A percentile compares a stretch with the other conserved stretches of the same genome.
These are phyloP conservation scores for Pyrus pyrifolia DNA, from an alignment of 306 rosid species.

Conservation along the genomic window DNA sequence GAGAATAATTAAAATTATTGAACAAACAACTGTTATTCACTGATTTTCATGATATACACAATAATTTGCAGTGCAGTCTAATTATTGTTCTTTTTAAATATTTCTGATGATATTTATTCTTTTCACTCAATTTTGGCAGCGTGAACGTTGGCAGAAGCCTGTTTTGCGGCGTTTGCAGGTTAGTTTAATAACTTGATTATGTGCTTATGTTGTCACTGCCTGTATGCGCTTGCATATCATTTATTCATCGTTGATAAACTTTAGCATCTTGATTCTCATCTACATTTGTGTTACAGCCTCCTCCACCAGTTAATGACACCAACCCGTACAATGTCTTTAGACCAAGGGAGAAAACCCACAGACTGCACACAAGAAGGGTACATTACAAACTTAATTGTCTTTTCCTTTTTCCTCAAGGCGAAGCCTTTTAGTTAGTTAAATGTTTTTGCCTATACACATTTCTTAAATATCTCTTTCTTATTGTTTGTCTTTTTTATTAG, in stretches of 20 bases:
- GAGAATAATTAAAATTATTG: neutral
- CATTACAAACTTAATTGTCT: constrained; percentile 21
- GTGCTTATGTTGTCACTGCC: neutral
- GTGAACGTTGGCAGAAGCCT: constrained; percentile 60
- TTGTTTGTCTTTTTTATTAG: constrained; percentile 31
- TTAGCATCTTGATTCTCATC: constrained; percentile 22
- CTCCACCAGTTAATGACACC: constrained; percentile 96
- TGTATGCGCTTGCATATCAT: neutral
- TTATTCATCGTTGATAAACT: neutral
- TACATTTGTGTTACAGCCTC: constrained; percentile 59
- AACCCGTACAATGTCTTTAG: constrained; percentile 97
- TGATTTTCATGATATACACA: neutral
- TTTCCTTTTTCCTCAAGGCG: constrained; percentile 14
- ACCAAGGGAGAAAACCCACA: constrained; percentile 98
- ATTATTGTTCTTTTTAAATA: neutral
- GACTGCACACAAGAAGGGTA: constrained; percentile 98
- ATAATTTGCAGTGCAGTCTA: neutral
- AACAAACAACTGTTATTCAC: neutral
- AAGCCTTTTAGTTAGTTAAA: constrained; percentile 9
- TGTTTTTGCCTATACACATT: neutral
- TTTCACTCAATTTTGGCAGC: constrained; percentile 27
- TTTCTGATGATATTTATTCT: neutral
- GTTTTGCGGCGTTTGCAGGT: constrained; percentile 54
- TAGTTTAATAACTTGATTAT: neutral
- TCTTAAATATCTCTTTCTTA: neutral